phyloP scores from a whole-genome alignment of 306 rosid genomes.

The Fagus crenata region DNA sequence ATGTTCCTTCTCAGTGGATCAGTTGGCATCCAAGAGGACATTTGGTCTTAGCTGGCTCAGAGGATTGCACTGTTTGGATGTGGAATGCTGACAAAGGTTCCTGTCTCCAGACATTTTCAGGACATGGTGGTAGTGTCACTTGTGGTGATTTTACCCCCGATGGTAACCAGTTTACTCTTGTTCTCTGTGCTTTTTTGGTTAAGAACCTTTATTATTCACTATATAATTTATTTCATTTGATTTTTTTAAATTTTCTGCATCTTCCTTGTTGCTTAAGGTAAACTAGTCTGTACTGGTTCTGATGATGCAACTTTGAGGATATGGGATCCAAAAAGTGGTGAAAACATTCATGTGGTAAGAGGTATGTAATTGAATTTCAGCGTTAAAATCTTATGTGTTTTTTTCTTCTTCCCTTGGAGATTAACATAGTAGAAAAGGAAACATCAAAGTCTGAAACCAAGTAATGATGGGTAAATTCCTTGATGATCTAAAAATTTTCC shows the following conservation, averaged over 20 bases:
- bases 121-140: conserved; percentile 76
- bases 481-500: not conserved
- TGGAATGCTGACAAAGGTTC: conserved; percentile 73
- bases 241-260: not conserved
- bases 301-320: conserved; percentile 83
- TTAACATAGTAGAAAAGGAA: conserved; percentile 1
- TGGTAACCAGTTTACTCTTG: conserved; percentile 54
- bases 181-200: conserved; percentile 15
- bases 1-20: conserved; percentile 70
- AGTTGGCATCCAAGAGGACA: conserved; percentile 94
- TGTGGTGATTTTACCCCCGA: conserved; percentile 97
- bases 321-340: conserved; percentile 85
- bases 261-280: conserved; percentile 55
- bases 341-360: conserved; percentile 70
- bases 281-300: conserved; percentile 85
- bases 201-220: conserved; percentile 2
- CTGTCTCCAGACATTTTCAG: conserved; percentile 60
- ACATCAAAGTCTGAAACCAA: not conserved
- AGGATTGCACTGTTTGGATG: conserved; percentile 82
- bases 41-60: conserved; percentile 81
- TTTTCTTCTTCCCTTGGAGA: not conserved
- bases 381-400: conserved; percentile 4
- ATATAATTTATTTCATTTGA: not conserved
- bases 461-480: not conserved
- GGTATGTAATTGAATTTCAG: conserved; percentile 47